Conservation (phyloP, 352 stramenopile genomes). For the Phytophthora chlamydospora region DNA sequence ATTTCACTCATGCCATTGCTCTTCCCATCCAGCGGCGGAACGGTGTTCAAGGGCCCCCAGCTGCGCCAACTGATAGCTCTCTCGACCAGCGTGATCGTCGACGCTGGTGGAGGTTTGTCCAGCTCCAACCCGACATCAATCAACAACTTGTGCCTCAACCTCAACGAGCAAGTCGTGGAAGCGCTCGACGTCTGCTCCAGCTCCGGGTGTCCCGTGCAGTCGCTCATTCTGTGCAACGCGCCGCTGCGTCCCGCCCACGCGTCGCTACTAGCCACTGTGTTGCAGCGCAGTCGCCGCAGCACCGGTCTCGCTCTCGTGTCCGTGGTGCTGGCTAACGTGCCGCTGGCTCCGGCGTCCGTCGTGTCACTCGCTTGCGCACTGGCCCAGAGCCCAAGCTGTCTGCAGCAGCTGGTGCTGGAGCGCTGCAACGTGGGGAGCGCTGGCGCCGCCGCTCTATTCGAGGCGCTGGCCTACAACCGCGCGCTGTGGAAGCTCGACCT, state of each 20-base stretch:
- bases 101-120: constrained; percentile 36
- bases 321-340: constrained; percentile 68
- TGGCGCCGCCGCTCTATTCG: constrained; percentile 52
- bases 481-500: constrained; percentile 79
- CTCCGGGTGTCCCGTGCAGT: constrained; percentile 44
- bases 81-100: constrained; percentile 64
- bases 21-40: constrained; percentile 35
- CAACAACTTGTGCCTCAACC: constrained; percentile 16
- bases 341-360: constrained; percentile 41
- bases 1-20: constrained; percentile 6
- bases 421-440: constrained; percentile 60
- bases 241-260: constrained; percentile 41
- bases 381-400: constrained; percentile 49
- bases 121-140: neutral
- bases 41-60: constrained; percentile 47
- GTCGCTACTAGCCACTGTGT: constrained; percentile 36
- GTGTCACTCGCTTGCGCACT: constrained; percentile 52
- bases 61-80: constrained; percentile 65
- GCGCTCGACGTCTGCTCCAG: constrained; percentile 40
- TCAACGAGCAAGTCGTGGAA: constrained; percentile 62
- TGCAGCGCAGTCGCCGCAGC: constrained; percentile 39
- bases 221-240: constrained; percentile 79
- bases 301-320: constrained; percentile 44
- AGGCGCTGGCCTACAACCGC: constrained; percentile 52
- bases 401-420: constrained; percentile 80